Evolutionary conservation across 148 eudicot species (phyloP).

Genomic region (Suaeda aralocaspica): DNA sequence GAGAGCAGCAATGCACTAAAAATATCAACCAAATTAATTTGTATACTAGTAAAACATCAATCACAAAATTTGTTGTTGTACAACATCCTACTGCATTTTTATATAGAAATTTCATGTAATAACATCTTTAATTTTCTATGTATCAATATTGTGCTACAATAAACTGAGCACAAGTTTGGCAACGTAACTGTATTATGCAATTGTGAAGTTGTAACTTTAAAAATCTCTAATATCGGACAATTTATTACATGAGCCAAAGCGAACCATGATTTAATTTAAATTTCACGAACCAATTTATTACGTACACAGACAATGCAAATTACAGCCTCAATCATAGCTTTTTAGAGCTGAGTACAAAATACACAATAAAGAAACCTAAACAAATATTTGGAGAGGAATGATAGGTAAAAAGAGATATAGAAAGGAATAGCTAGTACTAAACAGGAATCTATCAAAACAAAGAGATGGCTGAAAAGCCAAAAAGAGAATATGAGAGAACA

Average conservation of each 20-base stretch:
- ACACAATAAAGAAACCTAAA: neutral
- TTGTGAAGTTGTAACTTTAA: no score
- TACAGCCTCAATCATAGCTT: neutral
- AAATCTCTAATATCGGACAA: neutral
- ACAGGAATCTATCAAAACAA: slow-evolving; percentile 4
- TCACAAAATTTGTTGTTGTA: neutral
- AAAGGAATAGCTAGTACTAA: slow-evolving; percentile 9
- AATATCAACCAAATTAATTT: neutral
- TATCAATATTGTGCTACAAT: neutral
- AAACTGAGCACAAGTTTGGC: no score
- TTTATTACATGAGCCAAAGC: neutral
- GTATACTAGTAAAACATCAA: no score
- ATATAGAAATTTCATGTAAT: neutral
- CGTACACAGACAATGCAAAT: neutral
- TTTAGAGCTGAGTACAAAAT: neutral
- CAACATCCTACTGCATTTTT: neutral
- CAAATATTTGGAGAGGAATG: neutral
- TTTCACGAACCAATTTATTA: neutral
- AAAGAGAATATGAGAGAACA: slow-evolving; percentile 12
- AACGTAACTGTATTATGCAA: no score
- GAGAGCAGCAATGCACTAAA: neutral
- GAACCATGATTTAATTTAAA: neutral
- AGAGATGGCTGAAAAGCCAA: slow-evolving; percentile 5
- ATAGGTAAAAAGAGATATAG: neutral
- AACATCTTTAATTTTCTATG: neutral